Base-by-base conservation (phyloP, 805 yeast genomes). In the Hanseniaspora singularis region DNA sequence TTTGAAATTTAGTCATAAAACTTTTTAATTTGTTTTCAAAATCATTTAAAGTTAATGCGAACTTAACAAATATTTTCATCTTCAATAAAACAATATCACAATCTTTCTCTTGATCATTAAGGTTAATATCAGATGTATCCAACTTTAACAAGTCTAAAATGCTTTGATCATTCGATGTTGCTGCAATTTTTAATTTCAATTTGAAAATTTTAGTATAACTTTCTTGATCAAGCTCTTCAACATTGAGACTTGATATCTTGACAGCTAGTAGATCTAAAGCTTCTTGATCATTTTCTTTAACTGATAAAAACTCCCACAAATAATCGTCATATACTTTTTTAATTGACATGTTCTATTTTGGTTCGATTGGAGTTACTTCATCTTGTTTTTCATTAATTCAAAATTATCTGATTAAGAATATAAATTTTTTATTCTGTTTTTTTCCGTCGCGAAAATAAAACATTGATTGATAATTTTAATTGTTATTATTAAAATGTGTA, bases 181-280 rank as follows among this genome's bases (percentile, higher is more conserved):
- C 12, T 16, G 38, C 41, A 19, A 44, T 19, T 37, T 44, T 44
- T 19, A 44, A 18, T 19, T 44, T 44, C 38, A 44, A 32, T 19
- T 24, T 44, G 4, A 44, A 28, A 14, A 15, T 34, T 15, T 37
- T 44, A 7, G 28, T 32, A 2, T 24, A 15, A 7, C 19, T 30
- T 10, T 30, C 26, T n/a, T 9, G n/a, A 19, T 30, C 15, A 3
- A 30, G 24, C 10, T 16, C 19, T 8, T 36, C 30, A 6, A 4
- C 10, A 10, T 24, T 11, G 7, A 26, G 28, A 8, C 11, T 15
- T 23, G 39, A 12, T 6, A 36, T 23, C 14, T 44, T 27, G 14
- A 12, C 8, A 3, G 38, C 40, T 11, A 44, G 16, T 2, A 31
- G 27, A 14, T 2, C 5, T 3, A 44, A 11, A 3, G 30, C 34